Evolutionary conservation across 208 protist genomes (phyloP).

Genomic region (Trypanosoma congolense): DNA sequence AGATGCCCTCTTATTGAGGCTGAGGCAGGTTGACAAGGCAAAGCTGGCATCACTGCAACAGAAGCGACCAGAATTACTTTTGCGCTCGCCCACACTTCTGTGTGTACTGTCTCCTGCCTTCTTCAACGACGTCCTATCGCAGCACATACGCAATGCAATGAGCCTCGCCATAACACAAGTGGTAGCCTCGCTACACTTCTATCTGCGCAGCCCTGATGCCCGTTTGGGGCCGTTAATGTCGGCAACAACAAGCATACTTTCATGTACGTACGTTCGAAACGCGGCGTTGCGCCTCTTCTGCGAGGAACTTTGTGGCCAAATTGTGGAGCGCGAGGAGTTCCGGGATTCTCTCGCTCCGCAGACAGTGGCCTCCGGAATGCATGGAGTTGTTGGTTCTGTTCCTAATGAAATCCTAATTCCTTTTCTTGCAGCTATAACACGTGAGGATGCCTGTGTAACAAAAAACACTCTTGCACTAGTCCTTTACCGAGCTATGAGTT

Average conservation of each 20-base stretch:
- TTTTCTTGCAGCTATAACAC: constrained; percentile 71
- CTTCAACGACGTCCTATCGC: constrained; percentile 34
- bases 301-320: constrained; percentile 50
- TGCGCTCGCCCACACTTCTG: constrained; percentile 55
- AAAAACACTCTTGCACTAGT: constrained; percentile 51
- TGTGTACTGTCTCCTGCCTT: constrained; percentile 51
- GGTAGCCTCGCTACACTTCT: constrained; percentile 47
- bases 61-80: constrained; percentile 28
- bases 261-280: constrained; percentile 39
- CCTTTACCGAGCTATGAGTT: constrained; percentile 54
- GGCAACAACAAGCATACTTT: constrained; percentile 57
- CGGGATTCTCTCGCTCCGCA: constrained; percentile 60
- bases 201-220: constrained; percentile 38
- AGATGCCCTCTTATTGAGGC: not conserved
- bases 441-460: constrained; percentile 59
- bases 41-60: constrained; percentile 12
- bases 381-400: constrained; percentile 20
- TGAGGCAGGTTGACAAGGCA: constrained; percentile 4
- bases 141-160: constrained; percentile 24
- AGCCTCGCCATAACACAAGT: constrained; percentile 41
- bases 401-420: constrained; percentile 75
- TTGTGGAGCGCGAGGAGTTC: constrained; percentile 54
- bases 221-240: constrained; percentile 57
- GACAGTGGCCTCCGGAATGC: constrained; percentile 39
- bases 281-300: constrained; percentile 57